A percentile compares a stretch with the other conserved stretches of the same genome.
phyloP scores from a whole-genome alignment of 2,329 filamentous ascomycete genomes.

The Stylonectria norvegica region DNA sequence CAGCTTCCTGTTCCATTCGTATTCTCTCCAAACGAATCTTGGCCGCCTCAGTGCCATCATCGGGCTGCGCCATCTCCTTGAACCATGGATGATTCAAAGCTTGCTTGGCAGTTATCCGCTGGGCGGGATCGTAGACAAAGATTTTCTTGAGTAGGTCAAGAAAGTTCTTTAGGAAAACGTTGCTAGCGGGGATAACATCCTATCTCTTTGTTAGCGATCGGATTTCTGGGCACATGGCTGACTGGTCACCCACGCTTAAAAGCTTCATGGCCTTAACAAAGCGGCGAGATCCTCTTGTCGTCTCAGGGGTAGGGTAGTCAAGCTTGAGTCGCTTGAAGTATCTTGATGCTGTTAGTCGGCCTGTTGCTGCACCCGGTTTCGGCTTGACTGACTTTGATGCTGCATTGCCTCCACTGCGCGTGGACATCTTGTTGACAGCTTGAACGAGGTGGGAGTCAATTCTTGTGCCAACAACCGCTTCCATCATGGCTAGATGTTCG shows the following conservation, averaged over 20 bases:
- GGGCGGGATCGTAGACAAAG: constrained; percentile 63
- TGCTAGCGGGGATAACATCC: constrained; percentile 63
- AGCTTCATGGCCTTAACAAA: constrained; percentile 73
- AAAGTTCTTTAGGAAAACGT: constrained; percentile 58
- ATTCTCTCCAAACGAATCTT: constrained; percentile 58
- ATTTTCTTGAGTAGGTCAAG: constrained; percentile 63
- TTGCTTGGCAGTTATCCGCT: constrained; percentile 64
- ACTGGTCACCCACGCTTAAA: constrained; percentile 49
- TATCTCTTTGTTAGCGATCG: constrained; percentile 27
- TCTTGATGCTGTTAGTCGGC: constrained; percentile 38
- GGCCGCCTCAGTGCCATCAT: constrained; percentile 65
- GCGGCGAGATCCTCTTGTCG: constrained; percentile 59
- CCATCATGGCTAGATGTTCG: constrained; percentile 74
- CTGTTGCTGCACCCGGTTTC: not conserved
- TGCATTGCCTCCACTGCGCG: constrained; percentile 55
- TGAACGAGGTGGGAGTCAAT: constrained; percentile 58
- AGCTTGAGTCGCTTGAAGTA: constrained; percentile 65
- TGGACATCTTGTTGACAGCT: constrained; percentile 47
- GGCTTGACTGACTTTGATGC: constrained; percentile 56
- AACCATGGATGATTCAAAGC: constrained; percentile 67
- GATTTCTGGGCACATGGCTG: no score
- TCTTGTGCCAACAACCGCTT: constrained; percentile 58
- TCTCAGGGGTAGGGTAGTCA: constrained; percentile 62
- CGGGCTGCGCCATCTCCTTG: constrained; percentile 58
- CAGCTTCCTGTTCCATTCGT: constrained; percentile 39